Conservation (phyloP, 768 basidiomycete genomes). For the Lactarius evosmus region DNA sequence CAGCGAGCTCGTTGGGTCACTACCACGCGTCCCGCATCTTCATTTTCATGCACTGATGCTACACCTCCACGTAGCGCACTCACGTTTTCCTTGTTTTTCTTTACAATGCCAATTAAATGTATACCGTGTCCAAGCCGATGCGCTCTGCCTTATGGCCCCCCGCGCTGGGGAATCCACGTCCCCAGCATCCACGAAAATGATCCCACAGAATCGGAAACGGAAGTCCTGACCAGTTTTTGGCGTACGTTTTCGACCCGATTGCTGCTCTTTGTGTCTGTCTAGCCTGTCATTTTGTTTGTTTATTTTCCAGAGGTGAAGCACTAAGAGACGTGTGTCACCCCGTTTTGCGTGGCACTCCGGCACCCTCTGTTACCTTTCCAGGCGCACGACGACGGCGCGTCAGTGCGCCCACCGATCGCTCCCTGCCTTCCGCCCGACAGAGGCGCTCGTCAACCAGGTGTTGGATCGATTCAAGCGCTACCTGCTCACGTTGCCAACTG, state of each 20-base stretch:
- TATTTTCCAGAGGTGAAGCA: background rate
- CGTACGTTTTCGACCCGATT: background rate
- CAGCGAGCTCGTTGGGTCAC: too few relatives aligned
- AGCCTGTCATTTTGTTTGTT: too few relatives aligned
- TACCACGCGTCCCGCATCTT: too few relatives aligned
- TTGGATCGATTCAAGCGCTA: background rate
- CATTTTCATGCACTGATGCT: background rate
- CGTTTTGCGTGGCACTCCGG: background rate
- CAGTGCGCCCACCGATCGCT: background rate
- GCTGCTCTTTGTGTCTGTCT: background rate
- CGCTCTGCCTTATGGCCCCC: background rate
- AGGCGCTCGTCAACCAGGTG: background rate
- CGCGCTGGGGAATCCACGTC: background rate
- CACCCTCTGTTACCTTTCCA: constrained; percentile 10
- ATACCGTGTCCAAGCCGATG: background rate
- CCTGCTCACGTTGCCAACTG: background rate
- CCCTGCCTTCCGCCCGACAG: constrained; percentile 1
- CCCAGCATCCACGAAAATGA: background rate
- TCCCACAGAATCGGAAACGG: background rate
- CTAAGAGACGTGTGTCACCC: background rate
- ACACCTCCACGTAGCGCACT: background rate
- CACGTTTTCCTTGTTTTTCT: background rate
- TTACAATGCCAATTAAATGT: background rate
- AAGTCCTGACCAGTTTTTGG: background rate
- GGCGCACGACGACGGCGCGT: background rate